phyloP scores from a whole-genome alignment of 192 early-diverging fungal species.

The Podila verticillata region DNA sequence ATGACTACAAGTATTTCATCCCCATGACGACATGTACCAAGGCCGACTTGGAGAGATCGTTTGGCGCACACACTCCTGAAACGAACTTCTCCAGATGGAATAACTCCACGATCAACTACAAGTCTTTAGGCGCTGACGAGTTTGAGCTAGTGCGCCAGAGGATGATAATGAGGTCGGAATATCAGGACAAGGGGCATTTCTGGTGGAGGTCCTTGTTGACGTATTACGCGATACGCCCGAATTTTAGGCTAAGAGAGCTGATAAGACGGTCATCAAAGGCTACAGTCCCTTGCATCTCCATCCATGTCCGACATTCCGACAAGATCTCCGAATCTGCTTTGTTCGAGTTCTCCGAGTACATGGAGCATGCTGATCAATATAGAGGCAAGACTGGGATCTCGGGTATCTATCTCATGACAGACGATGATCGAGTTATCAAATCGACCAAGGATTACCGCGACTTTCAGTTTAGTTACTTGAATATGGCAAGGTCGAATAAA shows the following conservation, averaged over 20 bases:
- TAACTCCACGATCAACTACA: slow-evolving; percentile 22
- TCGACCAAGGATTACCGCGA: slow-evolving; percentile 12
- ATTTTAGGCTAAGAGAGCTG: neutral
- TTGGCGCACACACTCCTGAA: slow-evolving; percentile 6
- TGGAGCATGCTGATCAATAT: slow-evolving; percentile 1
- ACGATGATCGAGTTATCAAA: slow-evolving; percentile 16
- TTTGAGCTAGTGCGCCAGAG: no score
- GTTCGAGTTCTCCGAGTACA: slow-evolving; percentile 13
- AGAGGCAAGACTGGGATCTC: slow-evolving; percentile 8
- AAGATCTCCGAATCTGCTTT: slow-evolving; percentile 1
- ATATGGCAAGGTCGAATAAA: slow-evolving; percentile 24
- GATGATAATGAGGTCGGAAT: slow-evolving; percentile 5
- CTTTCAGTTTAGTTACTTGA: slow-evolving; percentile 11
- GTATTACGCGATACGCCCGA: slow-evolving; percentile 25
- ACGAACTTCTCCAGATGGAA: neutral
- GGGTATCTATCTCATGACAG: slow-evolving; percentile 24
- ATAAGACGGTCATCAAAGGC: neutral
- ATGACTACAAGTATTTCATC: slow-evolving; percentile 2
- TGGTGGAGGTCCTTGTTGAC: slow-evolving; percentile 38
- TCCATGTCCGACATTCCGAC: slow-evolving; percentile 35
- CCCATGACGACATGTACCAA: slow-evolving; percentile 16
- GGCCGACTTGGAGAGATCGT: slow-evolving; percentile 7
- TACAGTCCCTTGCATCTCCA: slow-evolving; percentile 14
- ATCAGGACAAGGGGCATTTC: slow-evolving; percentile 12
- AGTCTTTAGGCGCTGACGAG: no score